A percentile compares a stretch with the other conserved stretches of the same genome.
These are phyloP conservation scores for Tribonema minus DNA, from an alignment of 108 stramenopile genomes.

Conservation along the genomic window DNA sequence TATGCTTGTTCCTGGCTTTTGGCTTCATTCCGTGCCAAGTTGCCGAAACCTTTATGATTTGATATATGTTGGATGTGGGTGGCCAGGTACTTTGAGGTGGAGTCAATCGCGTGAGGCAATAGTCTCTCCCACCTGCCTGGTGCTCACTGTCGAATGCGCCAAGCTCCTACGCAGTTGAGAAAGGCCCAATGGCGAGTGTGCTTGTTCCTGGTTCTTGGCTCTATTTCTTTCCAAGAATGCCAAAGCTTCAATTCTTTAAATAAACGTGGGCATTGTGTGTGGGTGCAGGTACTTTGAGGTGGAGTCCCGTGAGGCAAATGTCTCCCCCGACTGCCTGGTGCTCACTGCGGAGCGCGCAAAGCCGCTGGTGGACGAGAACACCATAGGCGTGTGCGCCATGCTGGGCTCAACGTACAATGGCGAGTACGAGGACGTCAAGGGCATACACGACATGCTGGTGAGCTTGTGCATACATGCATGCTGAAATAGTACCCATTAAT, in stretches of 20 bases:
- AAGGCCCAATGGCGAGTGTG: no score
- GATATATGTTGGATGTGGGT: no score
- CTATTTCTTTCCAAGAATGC: no score
- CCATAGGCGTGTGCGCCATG: slow-evolving; percentile 60
- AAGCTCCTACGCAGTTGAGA: no score
- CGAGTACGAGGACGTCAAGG: slow-evolving; percentile 59
- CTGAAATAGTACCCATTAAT: no score
- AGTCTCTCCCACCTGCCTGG: slow-evolving; percentile 10
- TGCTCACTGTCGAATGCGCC: slow-evolving; percentile 35
- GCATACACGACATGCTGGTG: neutral
- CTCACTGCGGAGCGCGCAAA: slow-evolving; percentile 44
- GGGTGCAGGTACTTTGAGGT: slow-evolving; percentile 66
- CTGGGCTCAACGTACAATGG: slow-evolving; percentile 63
- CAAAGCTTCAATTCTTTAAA: no score
- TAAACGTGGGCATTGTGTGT: no score
- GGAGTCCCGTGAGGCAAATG: slow-evolving; percentile 27
- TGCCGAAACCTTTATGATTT: no score
- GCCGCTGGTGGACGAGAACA: slow-evolving; percentile 56
- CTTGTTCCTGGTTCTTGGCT: no score
- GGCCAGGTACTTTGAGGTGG: slow-evolving; percentile 64
- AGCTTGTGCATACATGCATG: no score
- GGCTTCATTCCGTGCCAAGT: no score
- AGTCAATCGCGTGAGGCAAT: slow-evolving; percentile 21
- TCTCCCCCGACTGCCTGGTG: slow-evolving; percentile 17
- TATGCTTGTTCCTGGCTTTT: no score